Base-by-base conservation (phyloP, 2,329 filamentous ascomycete species). In the Didymella keratinophila region DNA sequence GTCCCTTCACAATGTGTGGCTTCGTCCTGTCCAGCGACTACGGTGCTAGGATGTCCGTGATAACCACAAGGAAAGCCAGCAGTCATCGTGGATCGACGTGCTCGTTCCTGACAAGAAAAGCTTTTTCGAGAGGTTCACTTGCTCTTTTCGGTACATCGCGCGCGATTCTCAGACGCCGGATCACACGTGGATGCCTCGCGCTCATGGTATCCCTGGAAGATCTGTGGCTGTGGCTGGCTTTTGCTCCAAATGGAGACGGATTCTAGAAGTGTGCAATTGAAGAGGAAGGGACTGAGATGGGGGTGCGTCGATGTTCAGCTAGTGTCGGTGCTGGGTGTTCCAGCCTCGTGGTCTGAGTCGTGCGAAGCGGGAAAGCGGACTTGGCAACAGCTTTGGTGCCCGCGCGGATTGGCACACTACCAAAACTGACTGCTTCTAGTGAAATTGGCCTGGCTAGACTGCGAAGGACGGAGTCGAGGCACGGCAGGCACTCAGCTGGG, bases 291-390 rank as follows among this genome's bases (percentile, higher is more conserved):
- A 36, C 32, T 36, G 32, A 36, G 32, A 42, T 42, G 39, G 39
- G 39, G 39, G 39, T 42, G 39, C 11, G 20, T 23, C 39, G 21
- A 23, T 42, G 12, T 42, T 42, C 5, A 14, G 20, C 21, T 42
- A 25, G 39, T 18, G 6, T 34, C 25, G 27, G 14, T 48, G 27
- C 30, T 37, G 28, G 39, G n/a, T 18, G 39, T 23, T 30, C 49
- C 49, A 52, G 49, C 49, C 49, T 37, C n/a, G 49, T 45, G 30
- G 49, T 44, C 34, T 16, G 10, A 14, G 10, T 7, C 18, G 20
- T 12, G 18, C 18, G 8, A 39, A 39, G 37, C 18, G 37, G 18
- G 37, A 25, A 23, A 14, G 20, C 21, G 20, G 39, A 7, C 20
- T 42, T 23, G 39, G 39, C 20, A 42, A 20, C 4, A 3, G 27